These are phyloP conservation scores for Backusella circina DNA, from an alignment of 192 early-diverging fungal species.

Conservation along the genomic window DNA sequence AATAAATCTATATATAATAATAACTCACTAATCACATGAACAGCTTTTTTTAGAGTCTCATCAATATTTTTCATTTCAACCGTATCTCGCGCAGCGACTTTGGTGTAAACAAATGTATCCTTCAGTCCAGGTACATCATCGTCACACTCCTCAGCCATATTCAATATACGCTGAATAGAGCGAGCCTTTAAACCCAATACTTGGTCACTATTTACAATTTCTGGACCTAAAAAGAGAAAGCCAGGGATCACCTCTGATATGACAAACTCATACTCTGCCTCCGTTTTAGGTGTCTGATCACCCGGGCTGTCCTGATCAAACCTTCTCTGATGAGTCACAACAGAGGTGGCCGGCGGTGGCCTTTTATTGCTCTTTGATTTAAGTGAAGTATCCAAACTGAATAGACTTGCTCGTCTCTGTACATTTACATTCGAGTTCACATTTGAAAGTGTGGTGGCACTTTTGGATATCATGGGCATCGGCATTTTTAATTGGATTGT, in stretches of 20 bases:
- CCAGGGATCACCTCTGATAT: slow-evolving; percentile 55
- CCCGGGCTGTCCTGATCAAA: background rate
- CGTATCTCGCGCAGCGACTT: slow-evolving; percentile 56
- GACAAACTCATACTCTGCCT: slow-evolving; percentile 30
- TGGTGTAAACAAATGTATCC: slow-evolving; percentile 33
- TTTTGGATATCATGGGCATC: slow-evolving; percentile 6
- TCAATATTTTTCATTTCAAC: slow-evolving; percentile 68
- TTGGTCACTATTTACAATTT: slow-evolving; percentile 56
- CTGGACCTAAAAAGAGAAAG: slow-evolving; percentile 62
- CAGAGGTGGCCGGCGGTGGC: background rate
- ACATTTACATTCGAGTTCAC: background rate
- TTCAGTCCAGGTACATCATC: slow-evolving; percentile 39
- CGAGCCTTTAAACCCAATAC: slow-evolving; percentile 43
- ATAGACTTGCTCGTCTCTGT: slow-evolving; percentile 27
- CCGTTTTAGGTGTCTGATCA: slow-evolving; percentile 20
- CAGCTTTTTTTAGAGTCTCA: slow-evolving; percentile 53
- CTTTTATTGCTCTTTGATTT: slow-evolving; percentile 7
- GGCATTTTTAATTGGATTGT: background rate
- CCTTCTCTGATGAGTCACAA: slow-evolving; percentile 1
- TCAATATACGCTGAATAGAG: slow-evolving; percentile 63
- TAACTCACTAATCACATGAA: slow-evolving; percentile 62
- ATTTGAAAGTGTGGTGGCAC: slow-evolving; percentile 3
- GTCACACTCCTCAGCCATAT: slow-evolving; percentile 71
- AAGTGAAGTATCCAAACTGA: slow-evolving; percentile 31
- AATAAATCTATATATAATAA: background rate